A percentile compares a stretch with the other conserved stretches of the same genome.
Conservation (phyloP, 495 filamentous ascomycete species). For the Hypomontagnella monticulosa region DNA sequence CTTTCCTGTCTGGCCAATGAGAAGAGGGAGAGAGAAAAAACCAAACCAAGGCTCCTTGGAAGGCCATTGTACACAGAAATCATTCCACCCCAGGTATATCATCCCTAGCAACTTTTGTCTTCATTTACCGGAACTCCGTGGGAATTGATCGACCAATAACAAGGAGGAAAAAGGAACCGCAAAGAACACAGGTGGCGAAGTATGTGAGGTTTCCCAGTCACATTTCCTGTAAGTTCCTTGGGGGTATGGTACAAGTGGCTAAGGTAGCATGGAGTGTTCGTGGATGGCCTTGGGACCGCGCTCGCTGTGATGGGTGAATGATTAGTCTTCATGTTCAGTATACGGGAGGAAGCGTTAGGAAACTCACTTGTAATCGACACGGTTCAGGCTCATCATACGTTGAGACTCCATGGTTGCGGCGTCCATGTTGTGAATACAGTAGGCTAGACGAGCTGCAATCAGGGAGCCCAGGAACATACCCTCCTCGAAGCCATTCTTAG, state of each 20-base stretch:
- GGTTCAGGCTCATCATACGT: slow-evolving; percentile 54
- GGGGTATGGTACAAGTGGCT: no score
- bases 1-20: no score
- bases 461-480: slow-evolving; percentile 83
- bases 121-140: slow-evolving; percentile 25
- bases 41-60: no score
- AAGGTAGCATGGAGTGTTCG: slow-evolving; percentile 56
- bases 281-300: slow-evolving; percentile 55
- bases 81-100: neutral
- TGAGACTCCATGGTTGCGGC: slow-evolving; percentile 51
- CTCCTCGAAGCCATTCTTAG: slow-evolving; percentile 81
- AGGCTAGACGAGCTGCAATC: slow-evolving; percentile 78
- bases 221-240: neutral
- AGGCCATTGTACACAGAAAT: neutral
- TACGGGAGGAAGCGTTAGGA: neutral
- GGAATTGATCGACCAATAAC: neutral
- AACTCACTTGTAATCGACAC: slow-evolving; percentile 62
- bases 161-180: neutral
- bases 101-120: slow-evolving; percentile 28
- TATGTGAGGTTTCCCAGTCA: neutral
- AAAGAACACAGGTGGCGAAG: neutral
- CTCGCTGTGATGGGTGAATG: slow-evolving; percentile 45
- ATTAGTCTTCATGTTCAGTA: slow-evolving; percentile 23
- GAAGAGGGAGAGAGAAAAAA: neutral
- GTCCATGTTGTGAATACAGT: slow-evolving; percentile 62